Evolutionary conservation across 441 rosid genomes (phyloP).

Genomic region (Corymbia citriodora): DNA sequence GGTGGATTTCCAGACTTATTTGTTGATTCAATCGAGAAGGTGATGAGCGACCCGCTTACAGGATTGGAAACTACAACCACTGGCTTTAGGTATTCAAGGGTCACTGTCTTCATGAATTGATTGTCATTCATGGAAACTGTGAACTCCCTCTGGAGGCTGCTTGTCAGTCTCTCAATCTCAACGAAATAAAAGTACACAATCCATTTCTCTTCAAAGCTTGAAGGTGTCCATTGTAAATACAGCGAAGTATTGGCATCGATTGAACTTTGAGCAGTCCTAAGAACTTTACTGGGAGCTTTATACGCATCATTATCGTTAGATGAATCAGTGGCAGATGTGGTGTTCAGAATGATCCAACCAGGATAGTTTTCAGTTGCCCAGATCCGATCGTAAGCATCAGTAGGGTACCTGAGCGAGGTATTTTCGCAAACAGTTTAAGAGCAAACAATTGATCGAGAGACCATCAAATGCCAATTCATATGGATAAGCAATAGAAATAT

Average conservation of each 20-base stretch:
- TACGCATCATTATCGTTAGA: not conserved
- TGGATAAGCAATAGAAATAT: not conserved
- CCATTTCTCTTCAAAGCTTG: not conserved
- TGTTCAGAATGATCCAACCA: rapidly evolving
- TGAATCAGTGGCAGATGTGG: not conserved
- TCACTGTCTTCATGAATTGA: not conserved
- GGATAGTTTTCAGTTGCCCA: not conserved
- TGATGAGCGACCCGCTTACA: conserved; percentile 16
- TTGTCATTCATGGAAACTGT: not conserved
- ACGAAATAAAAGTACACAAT: not conserved
- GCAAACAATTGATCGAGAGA: not conserved
- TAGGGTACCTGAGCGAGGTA: not conserved
- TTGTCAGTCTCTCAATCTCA: not conserved
- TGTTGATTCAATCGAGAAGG: conserved; percentile 6
- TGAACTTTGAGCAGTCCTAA: not conserved
- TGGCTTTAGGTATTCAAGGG: not conserved
- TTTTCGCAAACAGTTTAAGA: not conserved
- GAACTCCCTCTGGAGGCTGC: not conserved
- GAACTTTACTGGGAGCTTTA: not conserved
- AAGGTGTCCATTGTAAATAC: rapidly evolving
- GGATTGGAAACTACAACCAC: not conserved
- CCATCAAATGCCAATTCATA: not conserved
- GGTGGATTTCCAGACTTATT: conserved; percentile 21
- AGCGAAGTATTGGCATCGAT: not conserved
- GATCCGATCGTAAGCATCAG: not conserved